Conservation (phyloP, 257 asterid species). For the Salvia rosmarinus region DNA sequence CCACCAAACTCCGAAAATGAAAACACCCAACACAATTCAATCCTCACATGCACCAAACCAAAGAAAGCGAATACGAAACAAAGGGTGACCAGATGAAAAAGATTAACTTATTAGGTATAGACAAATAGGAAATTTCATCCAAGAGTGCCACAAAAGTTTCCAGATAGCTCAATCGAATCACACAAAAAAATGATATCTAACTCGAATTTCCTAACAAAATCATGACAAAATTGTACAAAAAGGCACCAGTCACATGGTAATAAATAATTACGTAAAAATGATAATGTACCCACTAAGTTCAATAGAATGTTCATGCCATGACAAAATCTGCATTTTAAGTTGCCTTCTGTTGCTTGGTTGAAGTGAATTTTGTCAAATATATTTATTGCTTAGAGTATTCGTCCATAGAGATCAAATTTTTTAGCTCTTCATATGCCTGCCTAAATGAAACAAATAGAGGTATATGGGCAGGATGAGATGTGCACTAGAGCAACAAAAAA, state of each 20-base stretch:
- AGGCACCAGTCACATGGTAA: neutral
- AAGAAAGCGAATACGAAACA: neutral
- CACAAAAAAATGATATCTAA: constrained; percentile 2
- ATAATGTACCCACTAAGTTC: neutral
- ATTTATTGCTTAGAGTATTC: constrained; percentile 7
- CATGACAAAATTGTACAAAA: neutral
- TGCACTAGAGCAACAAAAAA: neutral
- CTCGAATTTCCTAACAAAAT: constrained; percentile 4
- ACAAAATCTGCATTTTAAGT: neutral
- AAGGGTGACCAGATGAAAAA: neutral
- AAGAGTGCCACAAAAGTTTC: constrained; percentile 13
- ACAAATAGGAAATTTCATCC: constrained; percentile 22
- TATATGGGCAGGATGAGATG: constrained; percentile 14
- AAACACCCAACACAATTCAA: neutral
- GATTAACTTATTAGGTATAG: neutral
- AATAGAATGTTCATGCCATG: neutral
- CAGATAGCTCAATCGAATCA: neutral
- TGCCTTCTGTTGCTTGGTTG: constrained; percentile 17
- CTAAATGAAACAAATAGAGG: constrained; percentile 17
- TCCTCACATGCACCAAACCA: neutral
- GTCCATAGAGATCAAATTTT: neutral
- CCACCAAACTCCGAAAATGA: neutral
- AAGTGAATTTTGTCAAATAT: constrained; percentile 4
- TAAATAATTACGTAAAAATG: neutral
- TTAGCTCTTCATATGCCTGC: neutral